Evolutionary conservation across 2,329 filamentous ascomycete genomes (phyloP).

Genomic region (Laburnicola sp.): DNA sequence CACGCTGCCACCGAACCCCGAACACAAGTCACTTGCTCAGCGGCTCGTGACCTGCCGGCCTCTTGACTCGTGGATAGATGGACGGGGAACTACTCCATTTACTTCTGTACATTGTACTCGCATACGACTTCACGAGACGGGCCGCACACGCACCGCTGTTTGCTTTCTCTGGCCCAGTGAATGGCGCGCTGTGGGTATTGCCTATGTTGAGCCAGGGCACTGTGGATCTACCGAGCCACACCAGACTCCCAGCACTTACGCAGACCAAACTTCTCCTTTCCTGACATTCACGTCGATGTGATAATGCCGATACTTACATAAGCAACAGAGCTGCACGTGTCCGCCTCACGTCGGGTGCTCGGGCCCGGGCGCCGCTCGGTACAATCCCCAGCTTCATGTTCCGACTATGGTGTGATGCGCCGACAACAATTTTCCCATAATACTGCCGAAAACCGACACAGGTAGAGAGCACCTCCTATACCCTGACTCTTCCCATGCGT

Average conservation of each 20-base stretch:
- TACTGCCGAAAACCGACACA: slow-evolving; percentile 2
- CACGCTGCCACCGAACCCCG: slow-evolving; percentile 22
- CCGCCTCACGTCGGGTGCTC: slow-evolving; percentile 14
- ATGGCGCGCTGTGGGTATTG: not conserved
- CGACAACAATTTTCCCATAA: slow-evolving; percentile 14
- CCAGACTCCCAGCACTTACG: too few species aligned
- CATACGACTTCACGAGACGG: too few species aligned
- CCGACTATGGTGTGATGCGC: slow-evolving; percentile 39
- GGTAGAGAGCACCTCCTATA: not conserved
- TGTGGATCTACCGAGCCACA: too few species aligned
- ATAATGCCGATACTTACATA: not conserved
- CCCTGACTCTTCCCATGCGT: slow-evolving; percentile 15
- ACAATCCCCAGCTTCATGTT: slow-evolving; percentile 19
- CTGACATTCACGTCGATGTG: too few species aligned
- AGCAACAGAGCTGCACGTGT: not conserved
- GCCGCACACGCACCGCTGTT: not conserved
- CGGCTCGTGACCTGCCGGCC: slow-evolving; percentile 30
- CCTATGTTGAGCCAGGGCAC: too few species aligned
- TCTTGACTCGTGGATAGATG: slow-evolving; percentile 13
- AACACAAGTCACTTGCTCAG: slow-evolving; percentile 33
- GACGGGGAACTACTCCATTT: not conserved
- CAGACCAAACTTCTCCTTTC: too few species aligned
- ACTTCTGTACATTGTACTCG: not conserved
- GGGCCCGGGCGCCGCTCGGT: slow-evolving; percentile 12
- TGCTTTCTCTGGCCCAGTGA: not conserved